Evolutionary conservation across 169 alveolate species (phyloP), one percentile per base, ranked within the genome.

Genomic region (Plasmodium fragile): DNA sequence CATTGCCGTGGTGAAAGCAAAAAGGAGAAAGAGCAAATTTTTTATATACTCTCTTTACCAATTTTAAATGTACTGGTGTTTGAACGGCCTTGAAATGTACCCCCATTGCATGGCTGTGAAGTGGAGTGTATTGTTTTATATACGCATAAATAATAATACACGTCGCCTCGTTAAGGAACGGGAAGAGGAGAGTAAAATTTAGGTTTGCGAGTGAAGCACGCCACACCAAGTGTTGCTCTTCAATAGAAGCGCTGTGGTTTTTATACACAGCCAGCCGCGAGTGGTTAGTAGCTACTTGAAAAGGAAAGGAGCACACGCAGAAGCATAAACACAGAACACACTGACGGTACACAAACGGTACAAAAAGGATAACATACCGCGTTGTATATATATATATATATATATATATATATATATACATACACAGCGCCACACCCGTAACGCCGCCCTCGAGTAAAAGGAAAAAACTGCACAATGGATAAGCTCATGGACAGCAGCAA

Each of bases 401-500:
- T n/a, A n/a, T n/a, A n/a, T n/a, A n/a, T n/a, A n/a, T n/a, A n/a
- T n/a, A n/a, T n/a, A n/a, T n/a, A 0, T 13, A 41, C 52, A 11
- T 41, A 13, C 4, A 41, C 52, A 41, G 16, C 13, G 13, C 52
- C 52, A 41, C n/a, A n/a, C n/a, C n/a, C n/a, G n/a, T n/a, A n/a
- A n/a, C n/a, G 8, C 55, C 18, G 2, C 11, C 52, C 52, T 5
- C 49, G 3, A 45, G 8, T 13, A 18, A 65, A n/a, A n/a, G n/a
- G 36, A 11, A 65, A n/a, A 65, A 2, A 16, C 25, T 11, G 4
- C 16, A 49, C 5, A 22, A 85, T 85, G 93, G 93, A 85, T 73
- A 85, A 53, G 13, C 36, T 85, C 16, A 71, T 69, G 59, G 18
- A 71, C 36, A 73, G 10, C 34, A 85, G 75, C 65, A 85, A 85